Conservation (phyloP, 2,329 filamentous ascomycete species). For the Calonectria honghensis region DNA sequence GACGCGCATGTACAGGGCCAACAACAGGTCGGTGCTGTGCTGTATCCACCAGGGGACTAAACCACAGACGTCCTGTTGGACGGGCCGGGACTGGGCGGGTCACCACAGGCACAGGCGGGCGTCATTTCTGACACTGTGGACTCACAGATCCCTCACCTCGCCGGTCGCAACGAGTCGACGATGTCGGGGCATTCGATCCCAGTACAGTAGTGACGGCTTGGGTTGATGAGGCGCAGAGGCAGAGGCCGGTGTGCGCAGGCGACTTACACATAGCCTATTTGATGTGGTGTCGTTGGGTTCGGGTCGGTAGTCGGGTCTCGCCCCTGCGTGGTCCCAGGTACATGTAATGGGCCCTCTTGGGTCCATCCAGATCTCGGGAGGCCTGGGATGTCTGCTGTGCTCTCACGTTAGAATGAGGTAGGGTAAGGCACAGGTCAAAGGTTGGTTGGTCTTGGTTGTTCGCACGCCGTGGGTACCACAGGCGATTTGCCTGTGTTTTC, state of each 20-base stretch:
- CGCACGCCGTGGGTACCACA: neutral
- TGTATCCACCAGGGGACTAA: constrained; percentile 46
- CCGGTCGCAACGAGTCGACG: constrained; percentile 17
- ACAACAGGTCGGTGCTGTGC: constrained; percentile 47
- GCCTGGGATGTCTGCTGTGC: constrained; percentile 23
- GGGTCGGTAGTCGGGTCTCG: constrained; percentile 29
- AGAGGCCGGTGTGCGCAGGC: neutral
- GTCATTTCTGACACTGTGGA: constrained; percentile 42
- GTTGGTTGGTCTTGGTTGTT: constrained; percentile 27
- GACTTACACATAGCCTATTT: constrained; percentile 13
- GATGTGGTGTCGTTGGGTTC: constrained; percentile 26
- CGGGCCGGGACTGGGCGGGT: constrained; percentile 36
- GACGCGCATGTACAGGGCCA: constrained; percentile 49
- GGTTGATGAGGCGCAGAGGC: constrained; percentile 22
- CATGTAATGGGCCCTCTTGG: constrained; percentile 29
- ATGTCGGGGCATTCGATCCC: constrained; percentile 25
- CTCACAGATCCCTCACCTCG: constrained; percentile 43
- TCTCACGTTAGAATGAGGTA: constrained; percentile 23
- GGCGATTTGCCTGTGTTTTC: constrained; percentile 6
- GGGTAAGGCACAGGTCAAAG: constrained; percentile 16
- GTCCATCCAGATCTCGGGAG: constrained; percentile 30
- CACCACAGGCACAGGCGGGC: constrained; percentile 18
- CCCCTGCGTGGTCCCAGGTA: constrained; percentile 25
- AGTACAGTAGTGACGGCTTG: constrained; percentile 1
- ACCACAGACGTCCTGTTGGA: constrained; percentile 40